Evolutionary conservation across 2,329 filamentous ascomycete species (phyloP).

Genomic region (Aspergillus persii): DNA sequence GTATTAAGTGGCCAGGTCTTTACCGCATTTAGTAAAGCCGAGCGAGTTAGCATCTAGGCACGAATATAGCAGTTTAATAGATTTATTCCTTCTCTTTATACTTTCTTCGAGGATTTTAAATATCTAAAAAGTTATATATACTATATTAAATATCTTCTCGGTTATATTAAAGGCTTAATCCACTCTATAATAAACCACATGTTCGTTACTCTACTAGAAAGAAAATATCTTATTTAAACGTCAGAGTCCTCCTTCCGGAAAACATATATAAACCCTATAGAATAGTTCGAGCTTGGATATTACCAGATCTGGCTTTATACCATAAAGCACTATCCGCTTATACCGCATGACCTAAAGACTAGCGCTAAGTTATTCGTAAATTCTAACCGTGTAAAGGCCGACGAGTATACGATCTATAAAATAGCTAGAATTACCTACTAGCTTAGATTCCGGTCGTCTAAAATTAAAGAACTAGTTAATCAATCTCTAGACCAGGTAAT

Average conservation of each 20-base stretch:
- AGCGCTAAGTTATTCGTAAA: slow-evolving; percentile 12
- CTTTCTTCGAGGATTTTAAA: slow-evolving; percentile 23
- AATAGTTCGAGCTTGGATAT: slow-evolving; percentile 20
- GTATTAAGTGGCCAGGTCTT: slow-evolving; percentile 19
- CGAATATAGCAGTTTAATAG: slow-evolving; percentile 19
- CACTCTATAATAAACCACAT: slow-evolving; percentile 10
- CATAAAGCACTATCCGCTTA: slow-evolving; percentile 28
- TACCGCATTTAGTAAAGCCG: slow-evolving; percentile 17
- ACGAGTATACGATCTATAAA: slow-evolving; percentile 18
- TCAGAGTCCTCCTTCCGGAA: slow-evolving; percentile 21
- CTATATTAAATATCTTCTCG: slow-evolving; percentile 26
- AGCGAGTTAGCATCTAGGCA: slow-evolving; percentile 31
- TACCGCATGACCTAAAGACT: slow-evolving; percentile 16
- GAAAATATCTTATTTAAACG: slow-evolving; percentile 20
- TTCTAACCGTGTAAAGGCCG: slow-evolving; percentile 10
- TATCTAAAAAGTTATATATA: slow-evolving; percentile 19
- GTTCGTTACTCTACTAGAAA: slow-evolving; percentile 5
- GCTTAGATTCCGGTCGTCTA: slow-evolving; percentile 19
- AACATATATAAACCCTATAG: slow-evolving; percentile 8
- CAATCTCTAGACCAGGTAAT: slow-evolving; percentile 20
- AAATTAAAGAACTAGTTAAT: slow-evolving; percentile 17
- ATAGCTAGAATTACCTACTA: slow-evolving; percentile 21
- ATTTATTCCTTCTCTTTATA: slow-evolving; percentile 20
- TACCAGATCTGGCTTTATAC: slow-evolving; percentile 29
- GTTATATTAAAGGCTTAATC: neutral